These are phyloP conservation scores for Trichoderma cornu-damae DNA, from an alignment of 2,329 filamentous ascomycete species.

Conservation along the genomic window DNA sequence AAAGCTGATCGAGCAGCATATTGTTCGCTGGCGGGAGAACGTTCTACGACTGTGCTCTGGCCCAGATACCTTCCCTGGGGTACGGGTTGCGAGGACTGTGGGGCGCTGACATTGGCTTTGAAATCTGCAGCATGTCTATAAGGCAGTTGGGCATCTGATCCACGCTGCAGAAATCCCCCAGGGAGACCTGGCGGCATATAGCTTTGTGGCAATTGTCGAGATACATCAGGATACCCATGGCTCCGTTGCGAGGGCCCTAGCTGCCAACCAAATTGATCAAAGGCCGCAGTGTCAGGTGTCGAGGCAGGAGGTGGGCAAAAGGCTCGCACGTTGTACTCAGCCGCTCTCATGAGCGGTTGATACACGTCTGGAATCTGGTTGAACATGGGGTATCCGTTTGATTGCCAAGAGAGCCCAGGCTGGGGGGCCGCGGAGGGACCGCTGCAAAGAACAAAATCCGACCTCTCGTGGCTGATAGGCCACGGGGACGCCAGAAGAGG, in stretches of 20 bases:
- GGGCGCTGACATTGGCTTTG: background rate
- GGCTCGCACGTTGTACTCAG: constrained; percentile 36
- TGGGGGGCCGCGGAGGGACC: background rate
- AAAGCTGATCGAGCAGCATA: constrained; percentile 40
- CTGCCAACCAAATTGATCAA: constrained; percentile 25
- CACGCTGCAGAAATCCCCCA: background rate
- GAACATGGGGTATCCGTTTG: constrained; percentile 15
- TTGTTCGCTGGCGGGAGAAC: background rate
- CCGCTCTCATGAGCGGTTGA: constrained; percentile 33
- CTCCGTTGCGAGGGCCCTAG: constrained; percentile 17
- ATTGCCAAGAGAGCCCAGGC: constrained; percentile 5
- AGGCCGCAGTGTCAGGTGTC: constrained; percentile 29
- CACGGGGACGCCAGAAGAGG: constrained; percentile 6
- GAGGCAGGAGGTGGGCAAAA: constrained; percentile 36
- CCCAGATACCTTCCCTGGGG: background rate
- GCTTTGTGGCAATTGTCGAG: background rate
- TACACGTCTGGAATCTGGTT: constrained; percentile 24
- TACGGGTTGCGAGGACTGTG: background rate
- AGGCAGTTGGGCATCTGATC: background rate
- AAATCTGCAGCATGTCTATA: background rate
- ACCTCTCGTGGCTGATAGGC: background rate
- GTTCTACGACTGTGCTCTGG: background rate
- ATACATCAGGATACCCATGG: constrained; percentile 5
- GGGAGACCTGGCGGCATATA: background rate
- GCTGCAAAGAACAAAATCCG: constrained; percentile 7